Conservation (phyloP, 768 basidiomycete species). For the Calocera viscosa region DNA sequence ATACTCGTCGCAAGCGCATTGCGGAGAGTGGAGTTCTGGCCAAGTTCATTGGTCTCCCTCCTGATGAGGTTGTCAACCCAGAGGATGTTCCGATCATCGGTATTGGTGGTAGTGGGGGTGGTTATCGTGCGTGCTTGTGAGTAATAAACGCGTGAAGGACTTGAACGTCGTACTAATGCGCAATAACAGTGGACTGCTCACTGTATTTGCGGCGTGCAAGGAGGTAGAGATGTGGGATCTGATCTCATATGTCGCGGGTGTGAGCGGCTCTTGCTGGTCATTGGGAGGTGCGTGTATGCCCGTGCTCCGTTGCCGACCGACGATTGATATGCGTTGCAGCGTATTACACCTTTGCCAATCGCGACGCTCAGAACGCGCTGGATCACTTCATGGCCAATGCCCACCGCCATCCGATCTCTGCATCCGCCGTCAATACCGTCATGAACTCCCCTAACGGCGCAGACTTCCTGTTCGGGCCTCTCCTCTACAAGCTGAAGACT, state of each 20-base stretch:
- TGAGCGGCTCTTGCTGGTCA: slow-evolving; percentile 15
- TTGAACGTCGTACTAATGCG: not conserved
- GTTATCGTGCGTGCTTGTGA: slow-evolving; percentile 11
- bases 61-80: slow-evolving; percentile 14
- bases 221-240: slow-evolving; percentile 17
- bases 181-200: slow-evolving; percentile 10
- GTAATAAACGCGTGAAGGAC: not conserved
- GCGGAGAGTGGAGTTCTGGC: not conserved
- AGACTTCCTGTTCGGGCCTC: not conserved
- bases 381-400: slow-evolving; percentile 14
- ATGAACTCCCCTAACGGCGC: not conserved
- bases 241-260: slow-evolving; percentile 14
- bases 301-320: not conserved
- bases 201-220: slow-evolving; percentile 14
- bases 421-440: not conserved
- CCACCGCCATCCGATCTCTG: slow-evolving; percentile 7
- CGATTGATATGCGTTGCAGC: not conserved
- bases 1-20: not conserved
- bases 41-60: slow-evolving; percentile 12
- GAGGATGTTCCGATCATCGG: slow-evolving; percentile 15
- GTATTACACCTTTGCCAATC: slow-evolving; percentile 16
- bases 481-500: not conserved
- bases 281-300: slow-evolving; percentile 12
- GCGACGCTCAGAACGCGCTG: slow-evolving; percentile 12
- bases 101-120: slow-evolving; percentile 16